Conservation (phyloP, 768 basidiomycete species). For the Gymnopilus dilepis region DNA sequence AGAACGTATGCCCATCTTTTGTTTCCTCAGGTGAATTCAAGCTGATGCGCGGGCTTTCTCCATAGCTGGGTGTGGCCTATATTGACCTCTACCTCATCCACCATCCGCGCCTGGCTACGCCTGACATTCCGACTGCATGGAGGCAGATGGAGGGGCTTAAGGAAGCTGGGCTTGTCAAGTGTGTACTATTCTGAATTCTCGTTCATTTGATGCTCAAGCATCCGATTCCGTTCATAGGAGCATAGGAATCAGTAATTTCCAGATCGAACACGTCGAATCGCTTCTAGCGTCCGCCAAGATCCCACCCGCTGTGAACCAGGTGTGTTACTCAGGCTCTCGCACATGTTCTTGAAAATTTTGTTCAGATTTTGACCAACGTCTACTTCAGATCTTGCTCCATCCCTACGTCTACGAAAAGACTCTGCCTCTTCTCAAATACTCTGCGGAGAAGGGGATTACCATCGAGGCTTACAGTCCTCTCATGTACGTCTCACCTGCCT, state of each 20-base stretch:
- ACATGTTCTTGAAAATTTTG: no score
- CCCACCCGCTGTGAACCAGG: slow-evolving; percentile 74
- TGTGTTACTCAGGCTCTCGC: slow-evolving; percentile 26
- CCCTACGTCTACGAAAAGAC: slow-evolving; percentile 67
- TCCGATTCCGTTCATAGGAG: slow-evolving; percentile 47
- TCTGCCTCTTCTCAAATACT: slow-evolving; percentile 48
- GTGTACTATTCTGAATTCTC: slow-evolving; percentile 7
- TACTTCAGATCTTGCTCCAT: slow-evolving; percentile 61
- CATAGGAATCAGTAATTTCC: slow-evolving; percentile 78
- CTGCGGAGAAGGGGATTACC: slow-evolving; percentile 53
- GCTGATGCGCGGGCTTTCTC: not conserved
- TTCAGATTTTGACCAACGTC: no score
- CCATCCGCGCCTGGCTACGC: slow-evolving; percentile 52
- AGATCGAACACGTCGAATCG: slow-evolving; percentile 54
- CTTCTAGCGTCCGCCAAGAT: slow-evolving; percentile 65
- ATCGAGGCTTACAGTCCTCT: slow-evolving; percentile 74
- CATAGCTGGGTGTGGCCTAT: slow-evolving; percentile 64
- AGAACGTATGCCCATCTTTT: slow-evolving; percentile 45
- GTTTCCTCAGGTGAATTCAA: not conserved
- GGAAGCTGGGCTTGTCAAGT: slow-evolving; percentile 63
- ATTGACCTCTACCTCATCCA: slow-evolving; percentile 80
- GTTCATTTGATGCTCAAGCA: not conserved
- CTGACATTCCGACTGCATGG: slow-evolving; percentile 69
- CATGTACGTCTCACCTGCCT: slow-evolving; percentile 42
- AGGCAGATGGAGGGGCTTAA: slow-evolving; percentile 64